Base-by-base conservation (phyloP, 345 rosid genomes). In the Hirschfeldia incana region DNA sequence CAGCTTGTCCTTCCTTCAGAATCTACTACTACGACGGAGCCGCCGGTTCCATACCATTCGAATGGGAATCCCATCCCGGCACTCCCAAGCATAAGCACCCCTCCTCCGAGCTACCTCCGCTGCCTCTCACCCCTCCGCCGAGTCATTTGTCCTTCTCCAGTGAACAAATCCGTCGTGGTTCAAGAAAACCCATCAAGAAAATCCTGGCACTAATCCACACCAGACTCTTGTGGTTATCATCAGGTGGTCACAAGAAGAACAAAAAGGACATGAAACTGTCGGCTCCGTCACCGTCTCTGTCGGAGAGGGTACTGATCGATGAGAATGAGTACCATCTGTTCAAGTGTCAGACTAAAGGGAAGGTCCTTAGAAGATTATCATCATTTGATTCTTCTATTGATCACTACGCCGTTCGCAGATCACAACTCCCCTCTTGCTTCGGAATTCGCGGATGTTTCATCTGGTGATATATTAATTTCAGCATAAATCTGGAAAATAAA, bases 41-140 rank as follows among this genome's bases (percentile, higher is more conserved):
- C 21, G 79, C 8, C 12, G 79, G 79, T 29, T 42, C 83, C 26
- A 72, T 80, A 67, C 83, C 83, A 13, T 80, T 80, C 62, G 83
- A 74, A 42, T 80, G 83, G 83, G 83, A 80, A 65, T 63, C 83
- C 70, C 79, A 74, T 29, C 83, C 83, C 1, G 83, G 83, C 26
- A 80, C 83, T 17, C 83, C 83, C 26, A 80, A 80, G 29, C 76
- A 80, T 17, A 80, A 80, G 29, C 76, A 80, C 29, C 42, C 83
- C 2, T 69, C 79, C 33, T 69, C 78, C 6, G 79, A 75, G 11
- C 37, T 69, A 12, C 68, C 79, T 75, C 63, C 76, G 1, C 72
- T 12, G 5, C 79, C 71, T 53, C 83, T 80, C 63, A 80, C 83
- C 70, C 83, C 83, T 64, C 83, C 83, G 12, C 83, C 83, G 26